Evolutionary conservation across 768 basidiomycete species (phyloP), one percentile per base, ranked within the genome.

Genomic region (Kondoa subrosea): DNA sequence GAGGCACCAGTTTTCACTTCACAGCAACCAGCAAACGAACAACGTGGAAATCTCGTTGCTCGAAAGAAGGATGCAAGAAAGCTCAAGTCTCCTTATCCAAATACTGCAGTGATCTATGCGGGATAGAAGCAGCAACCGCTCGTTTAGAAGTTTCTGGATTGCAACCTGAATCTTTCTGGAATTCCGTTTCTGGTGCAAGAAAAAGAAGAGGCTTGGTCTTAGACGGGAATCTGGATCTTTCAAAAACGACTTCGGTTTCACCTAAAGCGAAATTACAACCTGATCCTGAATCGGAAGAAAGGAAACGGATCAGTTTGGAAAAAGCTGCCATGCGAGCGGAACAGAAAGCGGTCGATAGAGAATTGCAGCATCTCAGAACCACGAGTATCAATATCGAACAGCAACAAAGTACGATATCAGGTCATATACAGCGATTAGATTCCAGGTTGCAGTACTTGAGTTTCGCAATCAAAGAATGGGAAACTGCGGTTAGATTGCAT

Each of bases 101-200:
- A 76, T 93, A 90, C 75, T 93, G 90, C 76, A 90, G 88, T 16
- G 86, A 89, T 65, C 87, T 87, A 70, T 93, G 90, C 71, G 90
- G 90, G 15, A 78, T 87, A 70, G 70, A 69, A 26, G 75, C 72
- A 62, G 71, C 70, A 25, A 69, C 73, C 1, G 83, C 82, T 71
- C 86, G 82, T 29, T 79, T 78, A 50, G 87, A 83, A 82, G 78
- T 82, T 14, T 85, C 85, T 25, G 85, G 85, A 16, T 58, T 71
- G 32, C 34, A 72, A 56, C 71, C 71, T 27, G 64, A 66, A 57
- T 78, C 80, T 57, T 79, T 91, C 1, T 90, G 87, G 88, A 84
- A 85, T 50, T 82, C 80, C 57, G 86, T 91, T 71, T 85, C 85
- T 75, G 79, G 82, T 68, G 85, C 86, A 1, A 80, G 84, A 71